Base-by-base conservation (phyloP, 1,284 basidiomycete species). In the Testicularia cyperi region DNA sequence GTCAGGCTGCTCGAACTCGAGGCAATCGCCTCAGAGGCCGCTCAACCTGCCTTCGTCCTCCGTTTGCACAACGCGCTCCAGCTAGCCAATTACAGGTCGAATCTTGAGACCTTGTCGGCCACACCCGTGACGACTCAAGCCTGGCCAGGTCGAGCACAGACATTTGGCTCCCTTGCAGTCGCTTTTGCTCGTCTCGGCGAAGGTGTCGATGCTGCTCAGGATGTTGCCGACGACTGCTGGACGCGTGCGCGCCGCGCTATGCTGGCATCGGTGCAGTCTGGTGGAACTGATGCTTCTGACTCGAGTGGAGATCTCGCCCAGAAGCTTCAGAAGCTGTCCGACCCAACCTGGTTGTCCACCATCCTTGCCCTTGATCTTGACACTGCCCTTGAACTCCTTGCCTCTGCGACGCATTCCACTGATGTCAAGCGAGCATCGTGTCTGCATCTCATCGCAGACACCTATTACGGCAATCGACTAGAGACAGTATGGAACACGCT, bases 401-500 rank as follows among this genome's bases (percentile, higher is more conserved):
- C 51, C 1, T 31, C 49, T 21, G 49, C 63, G 3, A 42, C 44
- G 0, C n/a, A 33, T 12, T 39, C 38, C 0, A 24, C 23, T 10
- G 43, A 46, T 13, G 25, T 31, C 15, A 47, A 40, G 33, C 45
- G 49, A 13, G 46, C 64, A 19, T 63, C 68, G 3, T 64, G 65
- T 0, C 29, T 74, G 16, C 49, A 53, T 20, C 48, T 57, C 32
- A 54, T 74, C 27, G 56, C 71, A 9, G 61, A 67, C 21, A 61
- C 46, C 6, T 42, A 69, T 42, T 72, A 72, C 18, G 37, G 35
- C n/a, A 26, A 51, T 20, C 54, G 68, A 35, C 56, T 72, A 7
- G 39, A 44, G 3, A 32, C 40, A 12, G 60, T 65, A 5, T 74
- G 72, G 72, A 44, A 60, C 16, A 44, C 53, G 9, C 47, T 74